These are phyloP conservation scores for Gossypium trilobum DNA, from an alignment of 441 rosid species.

Conservation along the genomic window DNA sequence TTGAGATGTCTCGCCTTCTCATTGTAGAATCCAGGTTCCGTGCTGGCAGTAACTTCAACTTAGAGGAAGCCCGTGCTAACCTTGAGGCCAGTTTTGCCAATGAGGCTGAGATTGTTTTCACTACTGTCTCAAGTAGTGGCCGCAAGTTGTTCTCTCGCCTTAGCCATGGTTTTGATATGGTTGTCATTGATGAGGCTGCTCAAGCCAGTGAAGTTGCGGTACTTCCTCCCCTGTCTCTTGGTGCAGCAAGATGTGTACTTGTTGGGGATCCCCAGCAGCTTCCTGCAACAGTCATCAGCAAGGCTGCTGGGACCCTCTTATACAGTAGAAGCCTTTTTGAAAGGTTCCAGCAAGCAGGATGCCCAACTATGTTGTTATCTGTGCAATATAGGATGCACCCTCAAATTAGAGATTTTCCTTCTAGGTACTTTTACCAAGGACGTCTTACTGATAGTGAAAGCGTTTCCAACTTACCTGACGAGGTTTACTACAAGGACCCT, in stretches of 20 bases:
- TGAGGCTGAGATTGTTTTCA: slow-evolving; percentile 97
- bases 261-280: slow-evolving; percentile 99
- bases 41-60: slow-evolving; percentile 60
- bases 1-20: slow-evolving; percentile 92
- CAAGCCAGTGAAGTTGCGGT: slow-evolving; percentile 95
- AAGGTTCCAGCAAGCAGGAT: slow-evolving; percentile 94
- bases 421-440: slow-evolving; percentile 87
- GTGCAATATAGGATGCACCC: slow-evolving; percentile 99
- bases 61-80: slow-evolving; percentile 94
- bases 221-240: slow-evolving; percentile 95
- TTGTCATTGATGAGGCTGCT: slow-evolving; percentile 97
- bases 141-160: slow-evolving; percentile 94
- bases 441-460: slow-evolving; percentile 94
- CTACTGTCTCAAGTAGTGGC: slow-evolving; percentile 97
- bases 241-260: slow-evolving; percentile 94
- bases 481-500: slow-evolving; percentile 71
- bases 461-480: slow-evolving; percentile 64
- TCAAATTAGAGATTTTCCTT: slow-evolving; percentile 89
- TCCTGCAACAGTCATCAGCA: slow-evolving; percentile 97
- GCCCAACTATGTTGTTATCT: slow-evolving; percentile 88
- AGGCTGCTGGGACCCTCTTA: slow-evolving; percentile 88
- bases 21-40: slow-evolving; percentile 77
- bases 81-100: slow-evolving; percentile 98
- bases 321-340: slow-evolving; percentile 97
- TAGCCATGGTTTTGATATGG: slow-evolving; percentile 98